Percentiles rank a stretch among this genome's conserved stretches.
Conservation (phyloP, 345 rosid species). For the Diplotaxis tenuifolia region DNA sequence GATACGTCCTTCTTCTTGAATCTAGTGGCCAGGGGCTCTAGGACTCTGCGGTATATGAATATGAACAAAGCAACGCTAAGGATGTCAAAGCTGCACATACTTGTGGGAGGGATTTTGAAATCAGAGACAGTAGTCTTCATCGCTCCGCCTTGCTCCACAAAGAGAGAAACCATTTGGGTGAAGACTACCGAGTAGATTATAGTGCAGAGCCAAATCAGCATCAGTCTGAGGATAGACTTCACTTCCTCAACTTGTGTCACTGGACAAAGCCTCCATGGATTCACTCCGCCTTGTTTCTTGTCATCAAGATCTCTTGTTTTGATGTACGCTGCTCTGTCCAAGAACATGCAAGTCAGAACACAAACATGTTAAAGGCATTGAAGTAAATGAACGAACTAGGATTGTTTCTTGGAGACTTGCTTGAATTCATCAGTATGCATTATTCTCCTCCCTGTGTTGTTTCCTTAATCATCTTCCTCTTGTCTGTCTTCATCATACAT, state of each 20-base stretch:
- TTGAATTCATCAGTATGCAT: conserved; percentile 84
- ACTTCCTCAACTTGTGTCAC: conserved; percentile 97
- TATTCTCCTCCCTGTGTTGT: conserved; percentile 52
- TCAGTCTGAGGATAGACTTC: conserved; percentile 82
- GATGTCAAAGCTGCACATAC: conserved; percentile 99
- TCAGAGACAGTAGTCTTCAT: conserved; percentile 75
- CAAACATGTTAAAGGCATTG: conserved; percentile 3
- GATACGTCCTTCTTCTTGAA: conserved; percentile 47
- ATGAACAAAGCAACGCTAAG: conserved; percentile 86
- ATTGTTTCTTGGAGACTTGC: conserved; percentile 41
- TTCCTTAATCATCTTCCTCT: conserved; percentile 24
- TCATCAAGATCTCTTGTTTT: conserved; percentile 64
- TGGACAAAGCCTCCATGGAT: conserved; percentile 81
- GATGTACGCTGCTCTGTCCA: conserved; percentile 87
- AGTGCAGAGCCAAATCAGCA: conserved; percentile 98
- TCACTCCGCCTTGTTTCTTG: conserved; percentile 50
- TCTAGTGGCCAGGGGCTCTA: conserved; percentile 65
- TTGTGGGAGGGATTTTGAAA: conserved; percentile 84
- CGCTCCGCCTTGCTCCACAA: conserved; percentile 99
- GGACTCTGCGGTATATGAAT: conserved; percentile 73
- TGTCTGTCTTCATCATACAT: conserved; percentile 44
- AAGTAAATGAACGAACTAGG: neutral
- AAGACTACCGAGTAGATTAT: conserved; percentile 91
- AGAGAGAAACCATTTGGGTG: conserved; percentile 98
- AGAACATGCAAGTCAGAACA: conserved; percentile 49